Evolutionary conservation across 768 basidiomycete genomes (phyloP).

Genomic region (Russula brevipes): DNA sequence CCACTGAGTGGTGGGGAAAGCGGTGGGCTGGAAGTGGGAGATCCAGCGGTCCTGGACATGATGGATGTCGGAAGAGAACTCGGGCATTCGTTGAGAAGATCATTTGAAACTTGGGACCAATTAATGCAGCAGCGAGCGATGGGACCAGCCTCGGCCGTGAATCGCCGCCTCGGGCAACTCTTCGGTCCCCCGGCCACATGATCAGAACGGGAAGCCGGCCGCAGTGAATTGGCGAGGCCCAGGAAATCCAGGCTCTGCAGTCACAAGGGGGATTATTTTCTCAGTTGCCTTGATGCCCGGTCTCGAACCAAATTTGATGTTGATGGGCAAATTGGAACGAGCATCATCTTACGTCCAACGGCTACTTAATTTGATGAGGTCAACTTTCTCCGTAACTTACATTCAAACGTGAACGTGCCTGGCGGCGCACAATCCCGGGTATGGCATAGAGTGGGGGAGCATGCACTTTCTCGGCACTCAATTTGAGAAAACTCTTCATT

Average conservation of each 20-base stretch:
- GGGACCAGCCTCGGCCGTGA: no score
- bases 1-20: slow-evolving; percentile 12
- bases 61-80: slow-evolving; percentile 20
- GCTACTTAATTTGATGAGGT: neutral
- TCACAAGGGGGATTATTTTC: neutral
- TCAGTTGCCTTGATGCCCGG: neutral
- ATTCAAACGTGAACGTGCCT: neutral
- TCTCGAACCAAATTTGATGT: neutral
- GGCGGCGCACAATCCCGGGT: neutral
- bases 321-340: neutral
- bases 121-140: no score
- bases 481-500: neutral
- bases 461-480: neutral
- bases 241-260: neutral
- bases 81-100: slow-evolving; percentile 1
- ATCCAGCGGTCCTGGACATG: slow-evolving; percentile 15
- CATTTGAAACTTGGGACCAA: neutral
- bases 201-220: neutral
- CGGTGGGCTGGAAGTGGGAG: slow-evolving; percentile 9
- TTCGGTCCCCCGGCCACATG: slow-evolving; percentile 1
- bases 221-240: neutral
- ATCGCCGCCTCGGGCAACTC: neutral
- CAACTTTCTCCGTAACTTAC: neutral
- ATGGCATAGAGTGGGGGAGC: neutral
- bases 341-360: slow-evolving; percentile 2